phyloP scores from a whole-genome alignment of 331 rosid species.

The Acacia concinna region DNA sequence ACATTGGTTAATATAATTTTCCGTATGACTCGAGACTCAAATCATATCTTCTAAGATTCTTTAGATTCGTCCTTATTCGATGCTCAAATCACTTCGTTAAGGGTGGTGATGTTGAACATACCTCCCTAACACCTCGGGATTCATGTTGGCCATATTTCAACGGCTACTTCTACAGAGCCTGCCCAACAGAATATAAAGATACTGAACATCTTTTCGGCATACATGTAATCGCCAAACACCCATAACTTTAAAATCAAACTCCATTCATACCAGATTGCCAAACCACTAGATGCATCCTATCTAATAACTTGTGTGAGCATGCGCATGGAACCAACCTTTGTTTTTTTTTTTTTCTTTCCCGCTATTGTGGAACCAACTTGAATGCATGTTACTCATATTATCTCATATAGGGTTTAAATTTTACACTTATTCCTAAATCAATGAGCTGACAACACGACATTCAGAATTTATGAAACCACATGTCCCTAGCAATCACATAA shows the following conservation, averaged over 20 bases:
- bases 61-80: background rate
- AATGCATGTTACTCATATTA: background rate
- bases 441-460: background rate
- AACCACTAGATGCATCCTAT: background rate
- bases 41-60: background rate
- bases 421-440: background rate
- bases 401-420: background rate
- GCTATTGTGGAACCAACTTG: background rate
- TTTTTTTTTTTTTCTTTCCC: no score
- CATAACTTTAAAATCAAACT: background rate
- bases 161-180: background rate
- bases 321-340: background rate
- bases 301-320: background rate
- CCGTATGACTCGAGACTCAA: background rate
- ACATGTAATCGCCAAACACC: background rate
- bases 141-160: background rate
- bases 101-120: background rate
- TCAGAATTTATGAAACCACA: background rate
- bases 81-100: background rate
- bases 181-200: no score
- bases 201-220: background rate
- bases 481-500: slow-evolving; percentile 8
- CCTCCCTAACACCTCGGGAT: background rate
- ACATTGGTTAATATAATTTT: background rate
- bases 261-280: background rate